A percentile compares a stretch with the other conserved stretches of the same genome.
These are phyloP conservation scores for Penicillium silybi DNA, from an alignment of 495 filamentous ascomycete genomes.

Conservation along the genomic window DNA sequence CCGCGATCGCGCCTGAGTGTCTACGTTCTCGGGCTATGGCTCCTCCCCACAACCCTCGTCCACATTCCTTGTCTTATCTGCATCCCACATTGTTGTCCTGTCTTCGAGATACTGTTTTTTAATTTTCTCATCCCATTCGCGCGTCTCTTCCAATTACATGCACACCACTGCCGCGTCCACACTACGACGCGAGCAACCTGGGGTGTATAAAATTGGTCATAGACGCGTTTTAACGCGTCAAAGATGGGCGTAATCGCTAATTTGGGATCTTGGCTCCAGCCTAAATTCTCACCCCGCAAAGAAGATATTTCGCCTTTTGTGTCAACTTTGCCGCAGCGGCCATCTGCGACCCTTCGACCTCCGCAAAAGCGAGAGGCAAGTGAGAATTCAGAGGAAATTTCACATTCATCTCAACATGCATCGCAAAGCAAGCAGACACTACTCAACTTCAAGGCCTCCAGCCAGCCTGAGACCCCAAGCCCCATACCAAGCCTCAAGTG, in stretches of 20 bases:
- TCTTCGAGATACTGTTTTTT: not conserved
- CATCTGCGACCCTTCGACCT: not conserved
- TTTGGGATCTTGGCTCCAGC: not conserved
- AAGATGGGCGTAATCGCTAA: conserved; percentile 2
- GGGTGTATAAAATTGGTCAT: not conserved
- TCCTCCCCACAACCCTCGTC: not conserved
- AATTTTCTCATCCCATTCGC: not conserved
- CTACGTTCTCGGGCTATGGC: not conserved
- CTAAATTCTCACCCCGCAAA: not conserved
- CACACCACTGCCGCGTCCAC: not conserved
- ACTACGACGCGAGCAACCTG: not conserved
- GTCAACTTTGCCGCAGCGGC: not conserved
- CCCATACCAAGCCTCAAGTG: not conserved
- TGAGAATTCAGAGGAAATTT: not conserved
- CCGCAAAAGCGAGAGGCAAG: not conserved
- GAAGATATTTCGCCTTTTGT: not conserved
- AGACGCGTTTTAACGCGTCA: not conserved
- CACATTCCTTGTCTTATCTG: not conserved
- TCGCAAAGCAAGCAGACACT: not conserved
- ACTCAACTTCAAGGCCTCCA: not conserved
- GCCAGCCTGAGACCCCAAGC: not conserved
- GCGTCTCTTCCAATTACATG: not conserved
- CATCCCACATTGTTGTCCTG: not conserved
- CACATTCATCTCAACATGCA: not conserved
- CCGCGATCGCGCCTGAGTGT: not conserved